A percentile compares a stretch with the other conserved stretches of the same genome.
Evolutionary conservation across 495 filamentous ascomycete genomes (phyloP).

Genomic region (Platismatia glauca): DNA sequence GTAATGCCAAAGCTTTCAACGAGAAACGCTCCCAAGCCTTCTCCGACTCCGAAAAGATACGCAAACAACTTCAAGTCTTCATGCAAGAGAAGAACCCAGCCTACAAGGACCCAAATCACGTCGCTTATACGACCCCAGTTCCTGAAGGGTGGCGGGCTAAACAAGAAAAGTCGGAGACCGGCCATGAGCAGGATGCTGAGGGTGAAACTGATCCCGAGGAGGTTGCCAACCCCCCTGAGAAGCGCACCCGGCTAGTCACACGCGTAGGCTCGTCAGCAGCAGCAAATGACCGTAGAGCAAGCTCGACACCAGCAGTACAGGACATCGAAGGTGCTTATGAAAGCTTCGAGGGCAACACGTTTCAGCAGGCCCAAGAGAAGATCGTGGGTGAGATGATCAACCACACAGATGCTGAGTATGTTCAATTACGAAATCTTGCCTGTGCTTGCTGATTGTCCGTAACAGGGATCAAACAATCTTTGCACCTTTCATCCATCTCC

Average conservation of each 20-base stretch:
- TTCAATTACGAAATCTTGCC: not conserved
- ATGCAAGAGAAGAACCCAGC: conserved; percentile 70
- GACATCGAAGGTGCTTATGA: conserved; percentile 40
- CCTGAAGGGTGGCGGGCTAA: conserved; percentile 30
- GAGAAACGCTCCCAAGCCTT: conserved; percentile 54
- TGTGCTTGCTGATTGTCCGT: conserved; percentile 15
- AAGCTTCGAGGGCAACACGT: conserved; percentile 53
- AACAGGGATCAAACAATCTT: conserved; percentile 47
- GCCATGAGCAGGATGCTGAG: conserved; percentile 31
- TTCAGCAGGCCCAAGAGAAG: conserved; percentile 76
- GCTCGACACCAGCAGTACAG: conserved; percentile 35
- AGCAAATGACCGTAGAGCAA: conserved; percentile 33
- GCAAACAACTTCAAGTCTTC: conserved; percentile 64
- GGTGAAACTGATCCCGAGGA: conserved; percentile 25
- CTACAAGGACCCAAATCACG: conserved; percentile 52
- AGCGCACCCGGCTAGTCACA: conserved; percentile 26
- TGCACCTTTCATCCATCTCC: conserved; percentile 57
- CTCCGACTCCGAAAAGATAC: conserved; percentile 65
- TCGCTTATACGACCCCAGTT: conserved; percentile 54
- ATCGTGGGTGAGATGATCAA: conserved; percentile 45
- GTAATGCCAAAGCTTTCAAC: conserved; percentile 67
- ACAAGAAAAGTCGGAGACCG: conserved; percentile 26
- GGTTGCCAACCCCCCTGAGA: conserved; percentile 20
- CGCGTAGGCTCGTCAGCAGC: conserved; percentile 26
- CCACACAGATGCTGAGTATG: conserved; percentile 21